Conservation (phyloP, 352 stramenopile species). For the Globisporangium heterothallicum region DNA sequence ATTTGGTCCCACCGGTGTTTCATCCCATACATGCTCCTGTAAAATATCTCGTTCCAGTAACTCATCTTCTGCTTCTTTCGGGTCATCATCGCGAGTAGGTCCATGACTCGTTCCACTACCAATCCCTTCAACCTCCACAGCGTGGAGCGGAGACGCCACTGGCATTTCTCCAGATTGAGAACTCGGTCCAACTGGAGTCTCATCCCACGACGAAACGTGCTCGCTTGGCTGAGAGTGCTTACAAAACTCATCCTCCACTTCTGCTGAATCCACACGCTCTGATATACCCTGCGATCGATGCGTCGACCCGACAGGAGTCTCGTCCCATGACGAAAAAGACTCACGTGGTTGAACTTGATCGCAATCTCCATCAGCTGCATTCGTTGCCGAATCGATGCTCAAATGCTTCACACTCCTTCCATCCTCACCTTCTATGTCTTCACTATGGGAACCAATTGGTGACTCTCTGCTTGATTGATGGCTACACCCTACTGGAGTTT, state of each 20-base stretch:
- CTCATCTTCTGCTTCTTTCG: background rate
- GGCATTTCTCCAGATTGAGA: conserved; percentile 7
- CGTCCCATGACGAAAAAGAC: conserved; percentile 6
- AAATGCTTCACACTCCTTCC: background rate
- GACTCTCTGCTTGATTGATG: too few relatives aligned
- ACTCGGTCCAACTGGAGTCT: background rate
- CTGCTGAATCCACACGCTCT: background rate
- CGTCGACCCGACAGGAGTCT: conserved; percentile 3
- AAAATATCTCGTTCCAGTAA: background rate
- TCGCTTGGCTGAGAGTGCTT: background rate
- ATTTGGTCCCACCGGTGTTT: background rate
- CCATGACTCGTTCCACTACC: background rate
- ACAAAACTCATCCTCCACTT: background rate
- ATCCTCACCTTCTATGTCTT: background rate
- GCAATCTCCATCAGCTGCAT: background rate
- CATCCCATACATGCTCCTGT: background rate
- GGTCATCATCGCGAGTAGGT: background rate
- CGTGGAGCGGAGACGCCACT: background rate
- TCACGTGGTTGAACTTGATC: background rate
- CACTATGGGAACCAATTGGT: background rate
- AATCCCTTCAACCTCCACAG: background rate
- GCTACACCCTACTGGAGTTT: conserved; percentile 1
- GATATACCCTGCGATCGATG: background rate
- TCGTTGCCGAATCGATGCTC: background rate
- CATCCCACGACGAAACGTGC: background rate